Conservation (phyloP, 257 asterid species). For the Thymus quinquecostatus region DNA sequence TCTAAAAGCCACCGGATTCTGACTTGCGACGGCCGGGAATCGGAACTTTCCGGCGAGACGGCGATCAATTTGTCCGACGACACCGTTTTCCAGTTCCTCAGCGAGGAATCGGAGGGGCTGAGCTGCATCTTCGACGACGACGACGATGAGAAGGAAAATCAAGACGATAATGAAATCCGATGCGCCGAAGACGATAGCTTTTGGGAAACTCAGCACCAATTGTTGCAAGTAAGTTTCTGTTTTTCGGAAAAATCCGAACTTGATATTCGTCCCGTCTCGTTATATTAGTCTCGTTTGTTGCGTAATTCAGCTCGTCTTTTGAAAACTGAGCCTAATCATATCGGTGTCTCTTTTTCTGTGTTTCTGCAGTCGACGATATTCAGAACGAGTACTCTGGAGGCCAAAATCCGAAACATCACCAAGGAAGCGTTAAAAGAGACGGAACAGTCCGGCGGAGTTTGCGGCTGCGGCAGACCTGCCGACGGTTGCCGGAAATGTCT, state of each 20-base stretch:
- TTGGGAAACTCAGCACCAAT: slow-evolving; percentile 74
- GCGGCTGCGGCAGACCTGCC: slow-evolving; percentile 48
- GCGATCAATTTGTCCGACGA: slow-evolving; percentile 66
- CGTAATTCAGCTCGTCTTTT: background rate
- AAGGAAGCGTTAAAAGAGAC: slow-evolving; percentile 66
- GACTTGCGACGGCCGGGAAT: slow-evolving; percentile 50
- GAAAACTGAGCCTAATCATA: background rate
- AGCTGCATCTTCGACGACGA: slow-evolving; percentile 40
- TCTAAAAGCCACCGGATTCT: slow-evolving; percentile 63
- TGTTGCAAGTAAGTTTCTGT: slow-evolving; percentile 58
- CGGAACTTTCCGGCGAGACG: slow-evolving; percentile 51
- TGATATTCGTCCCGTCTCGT: no score
- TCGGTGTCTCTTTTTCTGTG: background rate
- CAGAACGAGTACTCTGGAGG: slow-evolving; percentile 72
- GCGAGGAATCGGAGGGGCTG: slow-evolving; percentile 55
- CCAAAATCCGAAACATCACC: slow-evolving; percentile 58
- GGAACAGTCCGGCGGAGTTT: slow-evolving; percentile 33
- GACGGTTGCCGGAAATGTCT: slow-evolving; percentile 70
- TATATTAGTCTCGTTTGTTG: background rate
- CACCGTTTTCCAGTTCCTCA: slow-evolving; percentile 73
- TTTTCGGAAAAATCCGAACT: no score
- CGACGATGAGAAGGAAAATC: slow-evolving; percentile 45
- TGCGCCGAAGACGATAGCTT: slow-evolving; percentile 40
- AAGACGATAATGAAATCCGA: slow-evolving; percentile 27
- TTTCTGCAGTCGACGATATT: slow-evolving; percentile 59